Evolutionary conservation across 2,329 filamentous ascomycete genomes (phyloP).

Genomic region (Penicillium thymicola): DNA sequence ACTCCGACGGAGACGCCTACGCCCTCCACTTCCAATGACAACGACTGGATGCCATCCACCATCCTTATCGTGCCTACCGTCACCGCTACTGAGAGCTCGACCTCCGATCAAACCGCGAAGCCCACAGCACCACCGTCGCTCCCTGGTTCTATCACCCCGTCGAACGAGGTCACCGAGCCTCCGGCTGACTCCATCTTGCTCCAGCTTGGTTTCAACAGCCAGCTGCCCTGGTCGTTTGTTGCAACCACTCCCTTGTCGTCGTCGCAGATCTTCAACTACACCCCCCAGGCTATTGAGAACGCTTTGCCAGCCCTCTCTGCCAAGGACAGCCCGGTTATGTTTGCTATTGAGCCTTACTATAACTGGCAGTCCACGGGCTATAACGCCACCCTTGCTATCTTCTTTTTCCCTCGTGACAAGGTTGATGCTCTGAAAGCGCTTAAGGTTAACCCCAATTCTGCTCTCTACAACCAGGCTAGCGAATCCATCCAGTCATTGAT

Average conservation of each 20-base stretch:
- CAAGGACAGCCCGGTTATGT: slow-evolving; percentile 57
- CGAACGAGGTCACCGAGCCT: slow-evolving; percentile 53
- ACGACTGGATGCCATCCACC: slow-evolving; percentile 23
- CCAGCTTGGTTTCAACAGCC: slow-evolving; percentile 78
- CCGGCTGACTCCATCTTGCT: slow-evolving; percentile 68
- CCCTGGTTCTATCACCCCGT: slow-evolving; percentile 72
- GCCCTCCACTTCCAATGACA: slow-evolving; percentile 22
- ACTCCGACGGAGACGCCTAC: slow-evolving; percentile 23
- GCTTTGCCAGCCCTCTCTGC: slow-evolving; percentile 50
- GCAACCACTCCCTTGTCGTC: slow-evolving; percentile 67
- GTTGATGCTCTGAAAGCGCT: slow-evolving; percentile 66
- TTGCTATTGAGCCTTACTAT: slow-evolving; percentile 71
- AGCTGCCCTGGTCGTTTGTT: slow-evolving; percentile 82
- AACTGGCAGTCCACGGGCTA: slow-evolving; percentile 66
- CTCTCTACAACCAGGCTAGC: slow-evolving; percentile 68
- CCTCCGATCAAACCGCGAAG: slow-evolving; percentile 39
- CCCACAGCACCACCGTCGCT: slow-evolving; percentile 62
- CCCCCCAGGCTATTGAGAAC: slow-evolving; percentile 68
- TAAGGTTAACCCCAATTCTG: slow-evolving; percentile 67
- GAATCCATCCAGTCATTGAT: slow-evolving; percentile 69
- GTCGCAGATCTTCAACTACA: slow-evolving; percentile 76
- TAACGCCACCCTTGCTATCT: slow-evolving; percentile 75
- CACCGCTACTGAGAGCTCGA: slow-evolving; percentile 8
- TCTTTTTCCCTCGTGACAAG: slow-evolving; percentile 69
- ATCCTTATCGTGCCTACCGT: slow-evolving; percentile 19